Evolutionary conservation across 1,139 yeast species (phyloP).

Genomic region (Arxiozyma slooffiae): DNA sequence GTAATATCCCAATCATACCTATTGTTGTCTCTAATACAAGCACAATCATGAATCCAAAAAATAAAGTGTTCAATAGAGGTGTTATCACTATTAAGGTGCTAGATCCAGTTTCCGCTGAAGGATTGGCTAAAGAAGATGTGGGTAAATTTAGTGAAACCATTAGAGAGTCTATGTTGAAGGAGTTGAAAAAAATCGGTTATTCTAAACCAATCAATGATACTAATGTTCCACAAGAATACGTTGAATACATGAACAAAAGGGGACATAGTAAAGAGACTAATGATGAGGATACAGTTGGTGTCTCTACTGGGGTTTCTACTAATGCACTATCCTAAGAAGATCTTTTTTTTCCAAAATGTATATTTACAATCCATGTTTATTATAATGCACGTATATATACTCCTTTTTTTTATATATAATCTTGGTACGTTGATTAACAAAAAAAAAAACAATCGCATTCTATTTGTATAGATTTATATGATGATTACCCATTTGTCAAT

Average conservation of each 20-base stretch:
- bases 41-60: conserved; percentile 51
- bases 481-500: too few relatives aligned
- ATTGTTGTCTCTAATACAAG: conserved; percentile 80
- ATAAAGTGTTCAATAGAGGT: conserved; percentile 52
- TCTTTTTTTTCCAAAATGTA: too few relatives aligned
- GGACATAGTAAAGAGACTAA: background rate
- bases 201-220: conserved; percentile 31
- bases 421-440: too few relatives aligned
- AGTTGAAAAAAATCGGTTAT: conserved; percentile 36
- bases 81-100: conserved; percentile 56
- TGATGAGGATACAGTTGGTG: background rate
- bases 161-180: conserved; percentile 35
- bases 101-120: conserved; percentile 54
- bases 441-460: too few relatives aligned
- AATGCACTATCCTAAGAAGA: background rate
- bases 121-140: conserved; percentile 53
- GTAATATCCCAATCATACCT: conserved; percentile 81
- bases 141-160: conserved; percentile 39
- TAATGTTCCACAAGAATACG: conserved; percentile 18
- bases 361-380: too few relatives aligned
- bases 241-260: background rate
- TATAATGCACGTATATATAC: too few relatives aligned
- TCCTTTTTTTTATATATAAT: too few relatives aligned
- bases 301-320: conserved; percentile 1
- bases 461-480: too few relatives aligned